Conservation (phyloP, 202 grass and related monocot genomes). For the Bolboschoenoplectus hybrid region DNA sequence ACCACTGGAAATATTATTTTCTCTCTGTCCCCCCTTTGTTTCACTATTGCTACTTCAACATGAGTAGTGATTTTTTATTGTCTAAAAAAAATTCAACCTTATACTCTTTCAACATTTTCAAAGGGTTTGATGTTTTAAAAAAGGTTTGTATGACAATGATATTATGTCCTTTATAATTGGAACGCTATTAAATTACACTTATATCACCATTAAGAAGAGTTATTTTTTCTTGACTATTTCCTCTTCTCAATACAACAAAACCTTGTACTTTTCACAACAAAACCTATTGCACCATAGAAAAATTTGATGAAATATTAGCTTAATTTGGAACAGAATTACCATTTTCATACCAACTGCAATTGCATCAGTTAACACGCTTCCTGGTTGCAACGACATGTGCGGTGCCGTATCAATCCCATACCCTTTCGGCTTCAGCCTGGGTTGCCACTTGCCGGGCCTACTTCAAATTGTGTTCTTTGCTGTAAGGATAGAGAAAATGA, state of each 20-base stretch:
- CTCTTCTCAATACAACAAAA: not conserved
- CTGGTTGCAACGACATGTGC: conserved; percentile 8
- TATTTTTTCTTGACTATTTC: not conserved
- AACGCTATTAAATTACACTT: not conserved
- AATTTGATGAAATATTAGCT: not conserved
- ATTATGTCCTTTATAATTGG: not conserved
- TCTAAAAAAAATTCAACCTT: too few species aligned
- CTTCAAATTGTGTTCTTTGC: too few species aligned
- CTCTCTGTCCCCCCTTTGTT: too few species aligned
- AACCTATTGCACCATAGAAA: not conserved
- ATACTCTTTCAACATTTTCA: too few species aligned
- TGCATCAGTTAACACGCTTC: conserved; percentile 8
- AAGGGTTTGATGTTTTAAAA: too few species aligned
- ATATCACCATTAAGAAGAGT: not conserved
- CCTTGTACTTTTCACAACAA: not conserved
- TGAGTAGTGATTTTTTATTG: too few species aligned
- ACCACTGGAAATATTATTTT: too few species aligned
- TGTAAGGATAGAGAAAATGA: too few species aligned
- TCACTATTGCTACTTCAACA: too few species aligned
- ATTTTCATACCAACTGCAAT: not conserved
- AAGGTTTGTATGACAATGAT: not conserved
- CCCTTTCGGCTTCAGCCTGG: conserved; percentile 27
- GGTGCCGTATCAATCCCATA: conserved; percentile 2
- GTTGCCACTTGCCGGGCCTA: conserved; percentile 24
- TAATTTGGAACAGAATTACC: not conserved